A percentile compares a stretch with the other conserved stretches of the same genome.
Conservation (phyloP, 805 yeast species). For the Kockiozyma suomiensis region DNA sequence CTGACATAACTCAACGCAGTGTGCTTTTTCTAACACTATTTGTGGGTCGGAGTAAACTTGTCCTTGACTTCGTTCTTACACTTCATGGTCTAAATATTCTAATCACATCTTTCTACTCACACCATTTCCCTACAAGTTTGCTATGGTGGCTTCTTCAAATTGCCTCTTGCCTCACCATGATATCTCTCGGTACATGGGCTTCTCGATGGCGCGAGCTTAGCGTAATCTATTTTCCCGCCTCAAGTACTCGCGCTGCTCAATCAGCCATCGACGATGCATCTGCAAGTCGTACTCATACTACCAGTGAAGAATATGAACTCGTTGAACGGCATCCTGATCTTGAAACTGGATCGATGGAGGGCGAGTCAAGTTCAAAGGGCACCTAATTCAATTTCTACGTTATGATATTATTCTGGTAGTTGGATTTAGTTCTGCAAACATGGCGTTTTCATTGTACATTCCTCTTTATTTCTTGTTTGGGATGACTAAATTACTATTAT, state of each 20-base stretch:
- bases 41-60: constrained; percentile 90
- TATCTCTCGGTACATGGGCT: constrained; percentile 83
- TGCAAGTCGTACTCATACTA: neutral
- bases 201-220: constrained; percentile 90
- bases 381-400: neutral
- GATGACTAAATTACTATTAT: neutral
- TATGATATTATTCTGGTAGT: neutral
- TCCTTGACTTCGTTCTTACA: constrained; percentile 96
- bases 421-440: neutral
- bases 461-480: neutral
- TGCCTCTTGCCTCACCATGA: constrained; percentile 66
- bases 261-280: neutral
- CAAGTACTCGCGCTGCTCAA: constrained; percentile 3
- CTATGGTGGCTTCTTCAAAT: constrained; percentile 87
- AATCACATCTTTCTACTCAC: constrained; percentile 66
- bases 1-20: constrained; percentile 43
- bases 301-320: constrained; percentile 17
- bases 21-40: constrained; percentile 82
- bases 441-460: neutral
- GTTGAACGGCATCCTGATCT: constrained; percentile 18
- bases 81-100: constrained; percentile 77
- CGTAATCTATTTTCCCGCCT: constrained; percentile 70
- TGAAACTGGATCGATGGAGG: constrained; percentile 4
- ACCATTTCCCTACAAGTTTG: constrained; percentile 66
- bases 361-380: neutral